A percentile compares a stretch with the other conserved stretches of the same genome.
Conservation (phyloP, 2,329 filamentous ascomycete genomes). For the Cyanodermella asteris region DNA sequence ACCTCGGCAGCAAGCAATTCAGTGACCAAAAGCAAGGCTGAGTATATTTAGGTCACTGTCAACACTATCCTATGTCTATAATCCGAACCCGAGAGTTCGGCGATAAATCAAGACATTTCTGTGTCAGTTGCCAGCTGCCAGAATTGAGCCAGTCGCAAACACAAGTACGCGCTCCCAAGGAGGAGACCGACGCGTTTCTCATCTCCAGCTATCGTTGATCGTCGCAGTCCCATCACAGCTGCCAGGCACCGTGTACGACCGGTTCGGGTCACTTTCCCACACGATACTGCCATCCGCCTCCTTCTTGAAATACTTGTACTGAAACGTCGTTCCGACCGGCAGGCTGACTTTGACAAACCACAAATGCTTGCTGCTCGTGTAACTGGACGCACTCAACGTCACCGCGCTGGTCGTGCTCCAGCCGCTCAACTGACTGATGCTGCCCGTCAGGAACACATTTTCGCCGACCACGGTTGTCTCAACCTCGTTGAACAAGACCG, state of each 20-base stretch:
- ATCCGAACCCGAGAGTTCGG: no score
- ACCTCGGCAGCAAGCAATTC: no score
- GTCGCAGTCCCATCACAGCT: conserved; percentile 16
- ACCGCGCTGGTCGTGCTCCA: conserved; percentile 38
- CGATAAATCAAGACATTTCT: no score
- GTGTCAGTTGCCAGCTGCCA: no score
- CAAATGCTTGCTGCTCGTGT: conserved; percentile 35
- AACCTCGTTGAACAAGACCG: conserved; percentile 40
- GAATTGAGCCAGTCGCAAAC: no score
- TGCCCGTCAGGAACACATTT: conserved; percentile 43
- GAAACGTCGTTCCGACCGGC: conserved; percentile 30
- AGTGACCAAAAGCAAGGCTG: no score
- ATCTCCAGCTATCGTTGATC: conserved; percentile 19
- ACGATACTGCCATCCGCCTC: conserved; percentile 28
- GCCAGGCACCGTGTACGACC: conserved; percentile 18
- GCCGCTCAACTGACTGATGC: conserved; percentile 33
- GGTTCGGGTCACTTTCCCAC: conserved; percentile 41
- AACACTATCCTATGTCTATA: no score
- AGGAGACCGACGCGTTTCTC: not conserved
- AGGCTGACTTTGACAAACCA: conserved; percentile 39
- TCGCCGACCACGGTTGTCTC: conserved; percentile 38
- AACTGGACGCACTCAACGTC: conserved; percentile 34
- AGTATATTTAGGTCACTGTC: no score
- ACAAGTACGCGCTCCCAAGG: no score
- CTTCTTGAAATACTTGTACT: conserved; percentile 50